A percentile compares a stretch with the other conserved stretches of the same genome.
These are phyloP conservation scores for Triticum monococcum DNA, from an alignment of 176 grass and related monocot species.

Conservation along the genomic window DNA sequence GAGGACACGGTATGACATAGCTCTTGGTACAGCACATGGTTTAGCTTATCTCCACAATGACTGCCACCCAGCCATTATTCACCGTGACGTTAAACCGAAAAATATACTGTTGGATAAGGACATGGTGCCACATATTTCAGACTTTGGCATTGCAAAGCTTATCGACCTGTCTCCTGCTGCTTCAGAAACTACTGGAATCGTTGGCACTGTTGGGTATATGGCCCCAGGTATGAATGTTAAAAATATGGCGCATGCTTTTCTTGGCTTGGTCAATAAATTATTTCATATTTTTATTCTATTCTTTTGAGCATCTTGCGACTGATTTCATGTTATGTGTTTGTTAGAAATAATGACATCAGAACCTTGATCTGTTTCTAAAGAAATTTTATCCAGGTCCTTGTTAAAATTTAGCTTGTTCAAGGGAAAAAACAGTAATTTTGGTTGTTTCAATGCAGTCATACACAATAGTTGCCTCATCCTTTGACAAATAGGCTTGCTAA, in stretches of 20 bases:
- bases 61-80: constrained; percentile 69
- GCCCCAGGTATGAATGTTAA: constrained; percentile 62
- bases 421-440: background rate
- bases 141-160: constrained; percentile 88
- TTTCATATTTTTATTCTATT: background rate
- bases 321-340: background rate
- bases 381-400: background rate
- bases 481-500: background rate
- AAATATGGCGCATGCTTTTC: background rate
- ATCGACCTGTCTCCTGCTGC: constrained; percentile 51
- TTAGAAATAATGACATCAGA: background rate
- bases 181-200: constrained; percentile 47
- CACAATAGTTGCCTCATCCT: background rate
- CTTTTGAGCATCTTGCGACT: background rate
- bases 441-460: background rate
- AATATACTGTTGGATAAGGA: constrained; percentile 84
- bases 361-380: background rate
- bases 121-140: constrained; percentile 81
- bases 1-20: constrained; percentile 62
- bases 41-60: constrained; percentile 78
- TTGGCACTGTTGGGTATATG: constrained; percentile 83
- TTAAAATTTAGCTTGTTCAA: background rate
- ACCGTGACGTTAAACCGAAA: constrained; percentile 77
- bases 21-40: constrained; percentile 65
- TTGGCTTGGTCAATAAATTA: background rate